Conservation (phyloP, 805 yeast species). For the Cyberlindnera subsufficiens region DNA sequence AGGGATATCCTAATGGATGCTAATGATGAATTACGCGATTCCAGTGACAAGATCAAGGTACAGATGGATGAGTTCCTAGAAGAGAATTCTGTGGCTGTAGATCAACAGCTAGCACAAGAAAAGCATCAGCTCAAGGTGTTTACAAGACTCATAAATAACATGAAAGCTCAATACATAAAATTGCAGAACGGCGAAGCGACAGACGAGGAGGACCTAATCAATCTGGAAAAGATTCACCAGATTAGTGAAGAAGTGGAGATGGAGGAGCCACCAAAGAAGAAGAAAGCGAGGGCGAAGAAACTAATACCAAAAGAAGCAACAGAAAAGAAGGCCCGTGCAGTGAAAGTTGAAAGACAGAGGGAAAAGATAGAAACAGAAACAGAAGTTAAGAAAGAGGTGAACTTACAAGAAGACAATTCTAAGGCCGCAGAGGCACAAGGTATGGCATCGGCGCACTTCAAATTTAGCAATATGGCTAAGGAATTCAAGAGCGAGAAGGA, state of each 20-base stretch:
- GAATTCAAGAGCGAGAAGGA: not conserved
- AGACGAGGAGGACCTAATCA: constrained; percentile 16
- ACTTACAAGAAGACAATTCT: not conserved
- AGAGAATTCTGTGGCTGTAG: not conserved
- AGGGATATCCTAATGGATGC: constrained; percentile 1
- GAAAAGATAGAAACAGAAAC: not conserved
- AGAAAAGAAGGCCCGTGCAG: not conserved
- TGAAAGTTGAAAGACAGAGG: not conserved
- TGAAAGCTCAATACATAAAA: constrained; percentile 13
- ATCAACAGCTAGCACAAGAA: constrained; percentile 7
- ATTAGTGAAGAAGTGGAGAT: constrained; percentile 3
- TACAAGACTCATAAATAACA: constrained; percentile 17
- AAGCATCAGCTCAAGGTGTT: constrained; percentile 13
- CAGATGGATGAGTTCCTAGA: constrained; percentile 9
- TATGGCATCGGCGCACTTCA: constrained; percentile 7
- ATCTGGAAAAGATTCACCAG: constrained; percentile 10
- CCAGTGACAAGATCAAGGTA: not conserved
- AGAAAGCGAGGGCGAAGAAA: constrained; percentile 1
- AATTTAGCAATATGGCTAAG: not conserved
- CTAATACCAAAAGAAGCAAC: not conserved
- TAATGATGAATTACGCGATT: constrained; percentile 1
- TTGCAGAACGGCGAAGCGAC: constrained; percentile 15
- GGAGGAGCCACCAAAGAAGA: constrained; percentile 1
- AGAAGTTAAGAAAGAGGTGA: not conserved
- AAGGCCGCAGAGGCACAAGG: not conserved